Base-by-base conservation (phyloP, 1,139 yeast genomes). In the Suhomyces guaymorum region DNA sequence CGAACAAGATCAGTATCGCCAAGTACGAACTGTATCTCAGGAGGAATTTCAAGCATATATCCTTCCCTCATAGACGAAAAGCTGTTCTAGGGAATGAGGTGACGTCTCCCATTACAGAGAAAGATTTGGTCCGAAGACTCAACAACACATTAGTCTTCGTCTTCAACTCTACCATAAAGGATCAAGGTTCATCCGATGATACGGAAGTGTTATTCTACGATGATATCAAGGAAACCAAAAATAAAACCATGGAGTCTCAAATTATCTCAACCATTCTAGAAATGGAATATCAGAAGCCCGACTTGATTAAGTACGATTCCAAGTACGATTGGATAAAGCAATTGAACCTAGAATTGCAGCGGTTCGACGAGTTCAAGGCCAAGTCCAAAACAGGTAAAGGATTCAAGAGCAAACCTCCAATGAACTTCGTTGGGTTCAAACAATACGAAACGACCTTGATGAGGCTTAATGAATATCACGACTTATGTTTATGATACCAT, bases 111-210 rank as follows among this genome's bases (percentile, higher is more conserved):
- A n/a, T 49, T 3, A 15, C 25, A 7, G 35, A 42, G 7, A 28
- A 28, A 0, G 59, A 61, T 20, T 21, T 63, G 9, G 38, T 54
- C 4, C 33, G 43, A 13, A 41, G 75, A 14, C 30, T 63, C 21
- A 38, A 55, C 18, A 66, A 66, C 39, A 64, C 75, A 2, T 46
- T 62, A 20, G 61, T 55, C 13, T 70, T 70, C 48, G 64, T 68
- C 3, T 63, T 60, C 46, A 70, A 70, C 43, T 57, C 70, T 4
- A 61, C 73, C 0, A 66, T 67, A 27, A 37, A 40, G 26, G 8
- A 48, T 41, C 15, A 40, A 27, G 9, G 46, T 40, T 18, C 51
- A 37, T 35, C 40, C 5, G 39, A 45, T 2, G 43, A 43, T 13
- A 42, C 40, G 4, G 49, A 44, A 9, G 51, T 52, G 2, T 27